Conservation (phyloP, 495 filamentous ascomycete species). For the Choiromyces venosus region DNA sequence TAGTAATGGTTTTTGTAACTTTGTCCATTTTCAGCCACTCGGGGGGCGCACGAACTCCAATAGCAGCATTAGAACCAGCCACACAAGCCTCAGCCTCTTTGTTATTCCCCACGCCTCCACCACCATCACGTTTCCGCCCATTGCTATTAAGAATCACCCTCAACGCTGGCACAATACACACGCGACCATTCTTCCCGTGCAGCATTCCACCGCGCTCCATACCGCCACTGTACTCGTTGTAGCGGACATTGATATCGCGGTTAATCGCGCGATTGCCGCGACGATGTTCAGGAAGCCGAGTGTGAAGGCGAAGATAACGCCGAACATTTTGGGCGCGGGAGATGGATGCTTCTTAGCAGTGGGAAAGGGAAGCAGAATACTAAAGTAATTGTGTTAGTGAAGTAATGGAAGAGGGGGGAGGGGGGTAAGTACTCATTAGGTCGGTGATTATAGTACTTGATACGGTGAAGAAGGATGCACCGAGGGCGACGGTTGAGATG, state of each 20-base stretch:
- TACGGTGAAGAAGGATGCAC: conserved; percentile 13
- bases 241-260: conserved; percentile 18
- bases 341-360: conserved; percentile 12
- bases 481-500: conserved; percentile 11
- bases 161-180: conserved; percentile 14
- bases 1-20: conserved; percentile 1
- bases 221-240: conserved; percentile 3
- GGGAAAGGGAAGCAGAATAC: conserved; percentile 29
- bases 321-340: conserved; percentile 18
- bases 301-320: conserved; percentile 12
- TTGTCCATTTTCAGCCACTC: too few relatives aligned
- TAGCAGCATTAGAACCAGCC: too few relatives aligned
- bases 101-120: neutral
- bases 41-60: too few relatives aligned
- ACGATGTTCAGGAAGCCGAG: conserved; percentile 21
- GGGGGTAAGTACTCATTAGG: conserved; percentile 20
- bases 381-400: conserved; percentile 10
- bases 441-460: conserved; percentile 23
- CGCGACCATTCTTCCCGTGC: conserved; percentile 24
- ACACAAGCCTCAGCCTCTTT: conserved; percentile 17
- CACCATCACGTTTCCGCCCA: neutral
- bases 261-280: conserved; percentile 19
- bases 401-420: neutral
- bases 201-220: conserved; percentile 26
- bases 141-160: conserved; percentile 15